phyloP scores from a whole-genome alignment of 441 rosid genomes.

The Mallotus repandus region DNA sequence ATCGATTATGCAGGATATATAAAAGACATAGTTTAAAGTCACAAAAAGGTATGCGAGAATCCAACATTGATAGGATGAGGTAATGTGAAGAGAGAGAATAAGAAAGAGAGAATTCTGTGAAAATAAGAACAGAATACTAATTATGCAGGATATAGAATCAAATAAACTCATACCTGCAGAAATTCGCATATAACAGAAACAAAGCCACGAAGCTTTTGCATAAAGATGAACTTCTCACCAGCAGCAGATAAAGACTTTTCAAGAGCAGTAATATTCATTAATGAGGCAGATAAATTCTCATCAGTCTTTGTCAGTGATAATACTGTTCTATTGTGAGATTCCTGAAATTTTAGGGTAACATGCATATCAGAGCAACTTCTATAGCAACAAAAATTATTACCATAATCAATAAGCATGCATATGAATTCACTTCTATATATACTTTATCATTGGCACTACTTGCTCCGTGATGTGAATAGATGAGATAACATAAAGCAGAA shows the following conservation, averaged over 20 bases:
- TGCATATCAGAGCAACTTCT: neutral
- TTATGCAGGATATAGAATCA: constrained; percentile 28
- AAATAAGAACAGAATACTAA: neutral
- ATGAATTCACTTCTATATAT: neutral
- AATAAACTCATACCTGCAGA: constrained; percentile 79
- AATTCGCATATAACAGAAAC: constrained; percentile 93
- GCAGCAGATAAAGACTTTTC: constrained; percentile 79
- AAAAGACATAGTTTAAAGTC: neutral
- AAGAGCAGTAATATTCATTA: constrained; percentile 67
- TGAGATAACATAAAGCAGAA: neutral
- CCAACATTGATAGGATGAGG: too few species aligned
- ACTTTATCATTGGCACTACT: neutral
- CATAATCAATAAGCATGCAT: constrained; percentile 14
- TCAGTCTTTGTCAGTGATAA: constrained; percentile 64
- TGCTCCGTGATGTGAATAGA: neutral
- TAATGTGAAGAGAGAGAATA: too few species aligned
- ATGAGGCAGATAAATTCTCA: constrained; percentile 83
- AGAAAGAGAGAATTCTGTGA: neutral
- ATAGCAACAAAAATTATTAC: neutral
- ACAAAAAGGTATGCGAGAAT: too few species aligned
- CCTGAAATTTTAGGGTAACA: constrained; percentile 39
- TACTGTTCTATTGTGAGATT: constrained; percentile 67
- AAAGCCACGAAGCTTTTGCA: constrained; percentile 96
- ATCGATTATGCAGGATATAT: neutral
- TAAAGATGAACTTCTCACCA: constrained; percentile 97